phyloP scores from a whole-genome alignment of 1,284 basidiomycete genomes.

The Pseudozyma hubeiensis region DNA sequence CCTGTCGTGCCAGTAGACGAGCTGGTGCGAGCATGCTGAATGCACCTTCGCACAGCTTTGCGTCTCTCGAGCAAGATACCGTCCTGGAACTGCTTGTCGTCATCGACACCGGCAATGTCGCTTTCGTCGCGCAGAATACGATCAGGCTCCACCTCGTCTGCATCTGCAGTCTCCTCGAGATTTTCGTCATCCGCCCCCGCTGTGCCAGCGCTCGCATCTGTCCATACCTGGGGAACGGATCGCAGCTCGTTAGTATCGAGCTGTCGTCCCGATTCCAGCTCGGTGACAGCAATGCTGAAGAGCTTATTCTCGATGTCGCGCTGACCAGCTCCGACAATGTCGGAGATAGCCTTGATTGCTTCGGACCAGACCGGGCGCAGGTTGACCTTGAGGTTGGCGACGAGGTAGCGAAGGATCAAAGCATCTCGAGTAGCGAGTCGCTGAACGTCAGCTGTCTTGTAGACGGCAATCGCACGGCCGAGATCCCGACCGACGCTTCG shows the following conservation, averaged over 20 bases:
- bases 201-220: not conserved
- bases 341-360: constrained; percentile 55
- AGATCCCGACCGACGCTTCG: constrained; percentile 60
- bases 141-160: constrained; percentile 40
- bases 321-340: constrained; percentile 44
- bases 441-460: constrained; percentile 30
- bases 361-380: constrained; percentile 65
- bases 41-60: constrained; percentile 43
- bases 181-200: not conserved
- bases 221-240: constrained; percentile 26
- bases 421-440: constrained; percentile 20
- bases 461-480: constrained; percentile 27
- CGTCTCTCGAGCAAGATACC: constrained; percentile 42
- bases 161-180: constrained; percentile 6
- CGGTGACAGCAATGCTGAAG: constrained; percentile 29
- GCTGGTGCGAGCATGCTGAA: constrained; percentile 42
- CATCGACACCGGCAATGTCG: constrained; percentile 40
- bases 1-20: constrained; percentile 5
- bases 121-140: constrained; percentile 36
- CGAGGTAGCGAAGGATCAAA: constrained; percentile 53
- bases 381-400: constrained; percentile 65
- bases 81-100: constrained; percentile 61
- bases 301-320: constrained; percentile 17
- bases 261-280: constrained; percentile 39
- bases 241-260: constrained; percentile 26